Evolutionary conservation across 768 basidiomycete genomes (phyloP).

Genomic region (Mycena venus): DNA sequence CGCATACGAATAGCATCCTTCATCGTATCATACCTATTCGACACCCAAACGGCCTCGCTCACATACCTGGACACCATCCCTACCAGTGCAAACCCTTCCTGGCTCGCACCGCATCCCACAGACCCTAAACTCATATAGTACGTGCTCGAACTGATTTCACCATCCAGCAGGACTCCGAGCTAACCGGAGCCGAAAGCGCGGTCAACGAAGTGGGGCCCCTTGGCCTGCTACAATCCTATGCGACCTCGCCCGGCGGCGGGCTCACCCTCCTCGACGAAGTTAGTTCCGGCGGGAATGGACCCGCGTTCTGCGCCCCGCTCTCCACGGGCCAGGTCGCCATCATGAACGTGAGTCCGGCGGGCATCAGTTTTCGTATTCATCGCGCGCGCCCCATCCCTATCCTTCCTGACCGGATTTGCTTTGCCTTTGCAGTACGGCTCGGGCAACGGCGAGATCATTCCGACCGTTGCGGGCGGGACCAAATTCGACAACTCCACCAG

Average conservation of each 20-base stretch:
- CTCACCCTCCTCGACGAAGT: constrained; percentile 48
- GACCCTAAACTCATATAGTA: constrained; percentile 21
- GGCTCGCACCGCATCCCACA: constrained; percentile 15
- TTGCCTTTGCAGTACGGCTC: constrained; percentile 59
- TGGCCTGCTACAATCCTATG: constrained; percentile 54
- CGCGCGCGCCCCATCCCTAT: too few species aligned
- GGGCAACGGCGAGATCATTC: constrained; percentile 55
- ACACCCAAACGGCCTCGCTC: constrained; percentile 20
- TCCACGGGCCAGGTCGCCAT: constrained; percentile 56
- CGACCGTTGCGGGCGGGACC: constrained; percentile 38
- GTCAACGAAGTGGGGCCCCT: constrained; percentile 49
- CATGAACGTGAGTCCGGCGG: constrained; percentile 48
- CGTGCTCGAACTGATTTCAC: neutral
- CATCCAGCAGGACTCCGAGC: neutral
- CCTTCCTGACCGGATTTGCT: too few species aligned
- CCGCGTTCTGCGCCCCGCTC: constrained; percentile 51
- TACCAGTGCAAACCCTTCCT: constrained; percentile 5
- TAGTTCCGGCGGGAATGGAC: constrained; percentile 50
- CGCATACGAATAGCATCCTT: neutral
- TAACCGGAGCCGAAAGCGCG: constrained; percentile 41
- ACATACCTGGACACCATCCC: constrained; percentile 22
- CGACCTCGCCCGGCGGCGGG: constrained; percentile 45
- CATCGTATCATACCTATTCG: constrained; percentile 23
- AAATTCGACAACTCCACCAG: constrained; percentile 40
- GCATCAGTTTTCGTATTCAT: too few species aligned